Evolutionary conservation across 208 protist genomes (phyloP).

Genomic region (Entamoeba dispar): DNA sequence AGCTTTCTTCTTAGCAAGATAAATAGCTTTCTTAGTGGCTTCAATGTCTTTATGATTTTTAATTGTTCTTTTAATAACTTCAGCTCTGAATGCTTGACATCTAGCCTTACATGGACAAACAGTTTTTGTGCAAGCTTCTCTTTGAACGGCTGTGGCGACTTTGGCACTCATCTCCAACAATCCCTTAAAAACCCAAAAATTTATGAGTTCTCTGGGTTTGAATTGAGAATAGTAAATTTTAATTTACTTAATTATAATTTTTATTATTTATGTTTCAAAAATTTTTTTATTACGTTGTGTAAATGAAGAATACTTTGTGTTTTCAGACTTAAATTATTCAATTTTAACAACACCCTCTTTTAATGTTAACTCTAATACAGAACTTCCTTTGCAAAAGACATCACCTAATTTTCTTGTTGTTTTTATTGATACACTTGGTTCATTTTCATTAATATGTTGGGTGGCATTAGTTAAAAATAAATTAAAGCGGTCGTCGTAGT

Average conservation of each 20-base stretch:
- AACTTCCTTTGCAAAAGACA: background rate
- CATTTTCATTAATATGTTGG: background rate
- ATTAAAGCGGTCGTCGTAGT: background rate
- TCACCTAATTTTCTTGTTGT: background rate
- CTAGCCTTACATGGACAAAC: background rate
- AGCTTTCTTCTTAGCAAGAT: constrained; percentile 60
- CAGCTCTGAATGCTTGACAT: background rate
- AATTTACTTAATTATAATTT: background rate
- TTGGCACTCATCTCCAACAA: background rate
- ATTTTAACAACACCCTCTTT: background rate
- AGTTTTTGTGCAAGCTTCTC: background rate
- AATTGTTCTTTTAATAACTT: constrained; percentile 31
- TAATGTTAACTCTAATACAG: background rate
- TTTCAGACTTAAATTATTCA: background rate
- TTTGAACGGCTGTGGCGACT: background rate
- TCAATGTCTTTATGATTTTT: constrained; percentile 80
- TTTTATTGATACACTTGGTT: background rate
- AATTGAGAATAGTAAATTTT: background rate
- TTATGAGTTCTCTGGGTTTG: background rate
- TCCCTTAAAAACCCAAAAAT: background rate
- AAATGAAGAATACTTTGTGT: no score
- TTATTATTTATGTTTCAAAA: background rate
- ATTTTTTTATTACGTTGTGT: background rate
- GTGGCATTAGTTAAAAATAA: background rate
- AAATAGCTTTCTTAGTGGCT: constrained; percentile 51